Evolutionary conservation across 2,329 filamentous ascomycete species (phyloP), one percentile per base, ranked within the genome.

Genomic region (Calonectria montana): DNA sequence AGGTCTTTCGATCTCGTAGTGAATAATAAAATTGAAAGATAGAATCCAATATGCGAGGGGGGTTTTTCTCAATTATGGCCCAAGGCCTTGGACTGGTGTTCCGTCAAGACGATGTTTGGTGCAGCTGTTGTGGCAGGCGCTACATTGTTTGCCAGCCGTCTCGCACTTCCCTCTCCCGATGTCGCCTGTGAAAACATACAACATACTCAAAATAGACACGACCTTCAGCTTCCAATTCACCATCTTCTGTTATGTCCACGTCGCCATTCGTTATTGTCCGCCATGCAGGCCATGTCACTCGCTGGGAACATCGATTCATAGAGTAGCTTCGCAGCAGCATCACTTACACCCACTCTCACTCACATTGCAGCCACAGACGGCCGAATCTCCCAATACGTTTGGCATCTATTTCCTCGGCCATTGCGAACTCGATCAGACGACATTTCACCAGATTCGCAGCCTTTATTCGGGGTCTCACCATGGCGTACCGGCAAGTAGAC

Each of bases 121-220:
- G 31, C 55, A 65, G 35, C 57, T 50, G 45, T 18, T 57, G 41
- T 39, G 23, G 43, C 39, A 61, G 23, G 65, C 31, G 23, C 41
- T 39, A 48, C 31, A 57, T 66, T 41, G 66, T 57, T 57, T 76
- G 74, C 64, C 74, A 76, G 64, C 71, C 76, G 74, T 65, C 69
- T 70, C 59, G 66, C 77, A 78, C 76, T 71, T 78, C 47, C 75
- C 74, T 63, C 53, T 29, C 63, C 61, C 35, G 37, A 43, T 50
- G 27, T 62, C 53, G 16, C 29, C 6, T 12, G 16, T 35, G 31
- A 12, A 35, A 35, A 12, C 10, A 35, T 29, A 21, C 18, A 25
- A 48, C 69, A 23, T 27, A 7, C 31, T 41, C 21, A 21, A 9
- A 47, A 37, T n/a, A 15, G 18, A 65, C 25, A 47, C 12, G 13